Percentiles rank a stretch among this genome's conserved stretches.
Evolutionary conservation across 768 basidiomycete genomes (phyloP).

Genomic region (Scleroderma citrinum): DNA sequence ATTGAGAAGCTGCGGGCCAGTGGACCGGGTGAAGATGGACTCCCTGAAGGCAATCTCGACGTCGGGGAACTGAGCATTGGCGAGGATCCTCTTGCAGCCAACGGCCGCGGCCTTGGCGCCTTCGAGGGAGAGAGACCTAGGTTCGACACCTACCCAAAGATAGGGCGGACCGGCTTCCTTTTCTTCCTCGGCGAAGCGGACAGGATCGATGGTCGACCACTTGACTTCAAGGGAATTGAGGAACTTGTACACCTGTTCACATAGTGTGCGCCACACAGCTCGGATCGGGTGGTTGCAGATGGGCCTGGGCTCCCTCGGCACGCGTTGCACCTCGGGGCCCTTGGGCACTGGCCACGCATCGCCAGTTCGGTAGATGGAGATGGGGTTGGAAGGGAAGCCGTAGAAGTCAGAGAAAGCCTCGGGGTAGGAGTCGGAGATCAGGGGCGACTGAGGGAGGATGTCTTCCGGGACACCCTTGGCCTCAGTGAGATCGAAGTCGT

Average conservation of each 20-base stretch:
- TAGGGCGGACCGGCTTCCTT: conserved; percentile 16
- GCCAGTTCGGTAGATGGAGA: too few relatives aligned
- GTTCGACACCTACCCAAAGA: conserved; percentile 30
- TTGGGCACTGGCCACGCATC: too few relatives aligned
- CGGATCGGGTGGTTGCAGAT: conserved; percentile 25
- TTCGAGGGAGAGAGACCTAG: conserved; percentile 22
- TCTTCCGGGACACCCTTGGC: too few relatives aligned
- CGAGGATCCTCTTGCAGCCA: conserved; percentile 23
- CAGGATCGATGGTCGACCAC: conserved; percentile 28
- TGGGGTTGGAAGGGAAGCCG: too few relatives aligned
- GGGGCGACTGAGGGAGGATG: too few relatives aligned
- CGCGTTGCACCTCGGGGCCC: not conserved
- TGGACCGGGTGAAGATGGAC: conserved; percentile 13
- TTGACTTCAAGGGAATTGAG: conserved; percentile 23
- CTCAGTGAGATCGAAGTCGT: too few relatives aligned
- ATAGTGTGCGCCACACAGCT: conserved; percentile 20
- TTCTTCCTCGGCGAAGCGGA: conserved; percentile 26
- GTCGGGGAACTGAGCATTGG: conserved; percentile 21
- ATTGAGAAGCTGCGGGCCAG: conserved; percentile 17
- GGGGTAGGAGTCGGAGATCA: too few relatives aligned
- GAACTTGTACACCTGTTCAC: conserved; percentile 13
- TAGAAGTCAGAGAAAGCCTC: too few relatives aligned
- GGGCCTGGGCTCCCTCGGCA: conserved; percentile 19
- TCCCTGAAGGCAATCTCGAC: conserved; percentile 32
- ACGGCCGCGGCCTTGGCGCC: conserved; percentile 22